Evolutionary conservation across 352 stramenopile species (phyloP).

Genomic region (Thraustotheca clavata): DNA sequence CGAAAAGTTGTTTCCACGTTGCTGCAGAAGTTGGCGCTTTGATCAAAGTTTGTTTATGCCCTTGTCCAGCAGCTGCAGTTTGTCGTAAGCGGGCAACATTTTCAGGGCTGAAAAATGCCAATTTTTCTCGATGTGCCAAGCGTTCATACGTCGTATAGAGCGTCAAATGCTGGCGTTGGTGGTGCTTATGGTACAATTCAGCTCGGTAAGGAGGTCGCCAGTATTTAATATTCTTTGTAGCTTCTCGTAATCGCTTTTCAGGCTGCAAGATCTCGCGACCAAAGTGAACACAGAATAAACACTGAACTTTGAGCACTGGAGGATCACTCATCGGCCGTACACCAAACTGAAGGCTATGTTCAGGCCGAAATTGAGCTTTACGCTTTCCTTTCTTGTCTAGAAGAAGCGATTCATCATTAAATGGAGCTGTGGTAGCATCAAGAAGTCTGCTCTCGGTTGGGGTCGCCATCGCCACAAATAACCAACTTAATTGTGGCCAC

Average conservation of each 20-base stretch:
- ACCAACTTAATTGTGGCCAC: neutral
- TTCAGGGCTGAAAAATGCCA: conserved; percentile 17
- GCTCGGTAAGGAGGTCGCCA: conserved; percentile 16
- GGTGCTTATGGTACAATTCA: conserved; percentile 20
- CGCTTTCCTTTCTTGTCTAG: conserved; percentile 9
- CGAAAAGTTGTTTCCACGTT: conserved; percentile 5
- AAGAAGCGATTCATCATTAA: neutral
- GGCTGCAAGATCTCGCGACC: conserved; percentile 9
- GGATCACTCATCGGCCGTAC: conserved; percentile 1
- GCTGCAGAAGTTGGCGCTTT: neutral
- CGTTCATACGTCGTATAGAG: conserved; percentile 13
- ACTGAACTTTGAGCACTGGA: conserved; percentile 19
- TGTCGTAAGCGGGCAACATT: conserved; percentile 8
- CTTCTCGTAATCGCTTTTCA: conserved; percentile 10
- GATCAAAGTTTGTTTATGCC: neutral
- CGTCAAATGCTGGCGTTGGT: conserved; percentile 8
- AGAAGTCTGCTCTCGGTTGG: neutral
- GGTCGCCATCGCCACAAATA: conserved; percentile 12
- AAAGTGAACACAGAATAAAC: conserved; percentile 20
- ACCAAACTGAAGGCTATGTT: conserved; percentile 18
- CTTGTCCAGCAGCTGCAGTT: neutral
- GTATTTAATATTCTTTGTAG: conserved; percentile 17
- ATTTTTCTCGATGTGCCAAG: neutral
- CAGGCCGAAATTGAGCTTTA: neutral
- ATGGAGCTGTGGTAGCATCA: neutral